These are phyloP conservation scores for Bombardia bombarda DNA, from an alignment of 495 filamentous ascomycete genomes.

Conservation along the genomic window DNA sequence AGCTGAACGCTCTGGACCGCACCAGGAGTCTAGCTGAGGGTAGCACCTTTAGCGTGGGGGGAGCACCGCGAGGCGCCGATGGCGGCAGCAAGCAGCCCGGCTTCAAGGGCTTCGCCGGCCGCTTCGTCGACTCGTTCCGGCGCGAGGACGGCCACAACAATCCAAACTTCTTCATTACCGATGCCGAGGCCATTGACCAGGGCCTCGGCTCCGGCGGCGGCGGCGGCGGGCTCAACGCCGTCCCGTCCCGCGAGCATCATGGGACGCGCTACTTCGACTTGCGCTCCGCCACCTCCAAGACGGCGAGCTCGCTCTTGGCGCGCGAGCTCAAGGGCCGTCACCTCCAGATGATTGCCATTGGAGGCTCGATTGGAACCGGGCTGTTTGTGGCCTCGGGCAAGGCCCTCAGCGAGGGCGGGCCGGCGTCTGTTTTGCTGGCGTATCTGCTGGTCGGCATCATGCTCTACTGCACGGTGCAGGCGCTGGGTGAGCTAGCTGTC, in stretches of 20 bases:
- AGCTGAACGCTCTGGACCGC: slow-evolving; percentile 14
- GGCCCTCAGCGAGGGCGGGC: slow-evolving; percentile 72
- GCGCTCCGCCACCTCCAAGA: slow-evolving; percentile 13
- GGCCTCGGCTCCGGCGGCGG: neutral
- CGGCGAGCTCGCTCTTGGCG: slow-evolving; percentile 42
- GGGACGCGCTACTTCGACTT: slow-evolving; percentile 22
- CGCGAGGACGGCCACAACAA: slow-evolving; percentile 11
- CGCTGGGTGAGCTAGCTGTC: slow-evolving; percentile 89
- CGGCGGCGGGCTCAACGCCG: neutral
- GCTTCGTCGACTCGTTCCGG: slow-evolving; percentile 25
- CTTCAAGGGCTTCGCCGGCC: slow-evolving; percentile 5
- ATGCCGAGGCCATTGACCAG: neutral
- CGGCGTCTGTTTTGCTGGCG: slow-evolving; percentile 75
- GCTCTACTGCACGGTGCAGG: slow-evolving; percentile 88
- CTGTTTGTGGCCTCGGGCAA: slow-evolving; percentile 83
- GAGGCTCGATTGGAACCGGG: slow-evolving; percentile 91
- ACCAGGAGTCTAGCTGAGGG: slow-evolving; percentile 11
- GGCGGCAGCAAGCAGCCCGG: neutral
- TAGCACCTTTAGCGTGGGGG: slow-evolving; percentile 12
- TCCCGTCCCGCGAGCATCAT: slow-evolving; percentile 4
- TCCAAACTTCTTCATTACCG: slow-evolving; percentile 2
- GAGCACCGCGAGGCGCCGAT: neutral
- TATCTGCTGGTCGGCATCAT: slow-evolving; percentile 78
- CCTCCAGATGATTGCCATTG: slow-evolving; percentile 95
- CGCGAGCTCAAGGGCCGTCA: slow-evolving; percentile 76